Evolutionary conservation across 768 basidiomycete genomes (phyloP).

Genomic region (Russula vinacea): DNA sequence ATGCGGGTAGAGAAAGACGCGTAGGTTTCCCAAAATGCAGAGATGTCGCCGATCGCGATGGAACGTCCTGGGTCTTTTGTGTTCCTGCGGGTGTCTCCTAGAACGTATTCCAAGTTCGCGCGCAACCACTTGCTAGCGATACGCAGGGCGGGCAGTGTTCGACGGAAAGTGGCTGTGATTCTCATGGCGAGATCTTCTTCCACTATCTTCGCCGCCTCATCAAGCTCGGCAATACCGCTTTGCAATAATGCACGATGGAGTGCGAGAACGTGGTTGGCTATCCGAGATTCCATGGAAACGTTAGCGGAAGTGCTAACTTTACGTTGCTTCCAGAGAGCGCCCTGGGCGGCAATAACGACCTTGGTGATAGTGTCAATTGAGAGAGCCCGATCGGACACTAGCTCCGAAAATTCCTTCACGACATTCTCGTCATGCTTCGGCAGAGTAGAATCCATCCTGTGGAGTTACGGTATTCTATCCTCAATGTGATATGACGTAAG

Average conservation of each 20-base stretch:
- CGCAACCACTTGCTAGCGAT: conserved; percentile 88
- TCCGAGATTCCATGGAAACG: conserved; percentile 53
- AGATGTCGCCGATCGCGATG: conserved; percentile 39
- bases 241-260: conserved; percentile 62
- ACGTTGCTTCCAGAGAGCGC: conserved; percentile 81
- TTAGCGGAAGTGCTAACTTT: conserved; percentile 56
- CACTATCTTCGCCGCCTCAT: conserved; percentile 51
- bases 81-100: conserved; percentile 24
- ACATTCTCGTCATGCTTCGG: conserved; percentile 49
- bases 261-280: conserved; percentile 64
- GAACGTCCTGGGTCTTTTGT: conserved; percentile 28
- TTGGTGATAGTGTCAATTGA: conserved; percentile 75
- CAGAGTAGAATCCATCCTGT: conserved; percentile 50
- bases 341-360: conserved; percentile 68
- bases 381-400: conserved; percentile 67
- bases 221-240: conserved; percentile 61
- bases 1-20: conserved; percentile 62
- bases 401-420: conserved; percentile 52
- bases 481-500: conserved; percentile 25
- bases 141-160: conserved; percentile 82
- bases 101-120: conserved; percentile 49
- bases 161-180: conserved; percentile 82
- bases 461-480: conserved; percentile 22
- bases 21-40: conserved; percentile 72
- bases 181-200: conserved; percentile 68